These are phyloP conservation scores for Ustilago nuda DNA, from an alignment of 1,284 basidiomycete species.

Conservation along the genomic window DNA sequence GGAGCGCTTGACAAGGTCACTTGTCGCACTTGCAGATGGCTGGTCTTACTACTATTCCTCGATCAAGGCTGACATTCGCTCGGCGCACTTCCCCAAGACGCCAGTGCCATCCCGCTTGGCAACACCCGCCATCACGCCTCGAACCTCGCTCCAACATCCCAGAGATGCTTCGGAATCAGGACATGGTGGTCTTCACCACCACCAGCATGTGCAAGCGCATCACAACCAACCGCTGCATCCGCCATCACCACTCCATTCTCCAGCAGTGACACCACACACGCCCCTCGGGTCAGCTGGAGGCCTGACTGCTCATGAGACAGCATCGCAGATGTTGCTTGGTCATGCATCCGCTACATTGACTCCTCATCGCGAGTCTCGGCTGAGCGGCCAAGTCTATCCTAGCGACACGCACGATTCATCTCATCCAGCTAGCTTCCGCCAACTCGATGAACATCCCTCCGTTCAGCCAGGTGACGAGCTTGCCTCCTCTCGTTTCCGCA, in stretches of 20 bases:
- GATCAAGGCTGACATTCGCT: conserved; percentile 52
- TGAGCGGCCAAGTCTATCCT: conserved; percentile 27
- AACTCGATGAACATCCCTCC: conserved; percentile 48
- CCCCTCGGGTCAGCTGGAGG: neutral
- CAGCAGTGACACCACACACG: conserved; percentile 20
- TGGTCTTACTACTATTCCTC: conserved; percentile 74
- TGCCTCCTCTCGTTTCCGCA: conserved; percentile 40
- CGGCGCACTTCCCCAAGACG: conserved; percentile 48
- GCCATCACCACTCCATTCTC: conserved; percentile 31
- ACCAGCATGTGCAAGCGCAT: neutral
- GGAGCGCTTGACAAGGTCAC: conserved; percentile 69
- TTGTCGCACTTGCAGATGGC: conserved; percentile 75
- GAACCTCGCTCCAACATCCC: conserved; percentile 38
- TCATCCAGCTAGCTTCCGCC: conserved; percentile 28
- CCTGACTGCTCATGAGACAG: conserved; percentile 7
- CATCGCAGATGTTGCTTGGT: conserved; percentile 7
- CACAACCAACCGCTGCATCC: conserved; percentile 25
- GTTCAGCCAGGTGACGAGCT: conserved; percentile 39
- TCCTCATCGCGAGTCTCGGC: conserved; percentile 41
- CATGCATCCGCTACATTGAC: conserved; percentile 26
- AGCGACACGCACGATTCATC: conserved; percentile 7
- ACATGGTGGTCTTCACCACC: conserved; percentile 13
- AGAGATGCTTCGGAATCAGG: conserved; percentile 30
- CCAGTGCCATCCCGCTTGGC: conserved; percentile 45
- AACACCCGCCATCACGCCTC: conserved; percentile 38